Evolutionary conservation across 2,329 filamentous ascomycete genomes (phyloP), one percentile per base, ranked within the genome.

Genomic region (Plenodomus biglobosus): DNA sequence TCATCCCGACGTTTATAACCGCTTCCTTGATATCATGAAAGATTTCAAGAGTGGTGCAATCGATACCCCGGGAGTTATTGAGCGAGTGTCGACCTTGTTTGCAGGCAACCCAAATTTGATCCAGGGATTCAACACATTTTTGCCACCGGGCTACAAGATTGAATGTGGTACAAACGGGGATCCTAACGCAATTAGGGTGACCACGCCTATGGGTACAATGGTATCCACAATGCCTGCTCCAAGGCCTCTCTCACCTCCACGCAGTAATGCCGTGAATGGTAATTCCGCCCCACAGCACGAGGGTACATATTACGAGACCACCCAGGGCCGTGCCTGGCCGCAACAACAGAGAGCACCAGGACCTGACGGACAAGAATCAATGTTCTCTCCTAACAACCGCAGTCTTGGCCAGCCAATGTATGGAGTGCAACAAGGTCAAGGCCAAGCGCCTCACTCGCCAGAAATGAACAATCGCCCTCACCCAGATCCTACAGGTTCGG

Each of bases 11-110:
- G 94, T 99, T 0, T 99, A 99, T 66, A 97, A 97, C 66, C 82
- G 89, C 32, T 97, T 99, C 63, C 76, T 99, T 38, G 94, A 99
- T 62, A 99, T 99, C 40, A 99, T 99, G 94, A 99, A 99, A 68
- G 94, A 99, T 63, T 99, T 99, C 72, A 99, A 99, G 75, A 96
- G 91, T 64, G 92, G 96, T 75, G 91, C 92, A 83, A 99, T 99
- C 63, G 94, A 99, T 69, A 99, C 94, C 0, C 94, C 94, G 0
- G 94, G 94, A 1, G 94, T 99, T 2, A 99, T 99, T 60, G 95
- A 95, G 64, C 86, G 94, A 40, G 94, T 99, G 21, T 97, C 94
- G 1, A 90, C 91, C 43, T 83, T 99, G 1, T 99, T 99, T 68
- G 92, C 92, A 18, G 94, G 94, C 2, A 92, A 99, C 64, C 94